These are phyloP conservation scores for Amaranthus hypochondriacus DNA, from an alignment of 148 eudicot species.

Conservation along the genomic window DNA sequence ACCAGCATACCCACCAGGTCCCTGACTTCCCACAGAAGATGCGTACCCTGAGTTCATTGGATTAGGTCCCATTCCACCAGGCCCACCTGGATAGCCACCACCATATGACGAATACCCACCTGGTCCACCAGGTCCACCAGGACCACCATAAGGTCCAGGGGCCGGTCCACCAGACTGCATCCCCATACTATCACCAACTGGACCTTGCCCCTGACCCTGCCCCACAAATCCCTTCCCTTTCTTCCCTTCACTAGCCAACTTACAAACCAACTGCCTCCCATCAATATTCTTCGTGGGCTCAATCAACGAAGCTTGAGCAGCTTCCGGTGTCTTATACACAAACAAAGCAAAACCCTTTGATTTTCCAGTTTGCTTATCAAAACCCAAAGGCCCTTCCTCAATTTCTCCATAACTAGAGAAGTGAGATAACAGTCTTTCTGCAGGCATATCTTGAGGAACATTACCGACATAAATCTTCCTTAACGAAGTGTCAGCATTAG, in stretches of 20 bases:
- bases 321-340: conserved; percentile 68
- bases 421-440: conserved; percentile 45
- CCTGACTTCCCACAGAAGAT: conserved; percentile 31
- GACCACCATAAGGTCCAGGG: conserved; percentile 16
- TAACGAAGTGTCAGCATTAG: conserved; percentile 30
- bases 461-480: conserved; percentile 72
- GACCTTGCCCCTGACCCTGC: conserved; percentile 23
- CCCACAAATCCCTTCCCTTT: conserved; percentile 41
- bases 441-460: conserved; percentile 63
- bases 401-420: conserved; percentile 61
- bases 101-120: conserved; percentile 31
- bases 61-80: conserved; percentile 38
- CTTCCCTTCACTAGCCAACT: conserved; percentile 69
- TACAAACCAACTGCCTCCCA: conserved; percentile 51
- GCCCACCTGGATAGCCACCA: conserved; percentile 43
- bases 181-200: conserved; percentile 29
- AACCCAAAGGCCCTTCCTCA: conserved; percentile 82
- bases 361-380: conserved; percentile 74
- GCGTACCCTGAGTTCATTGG: conserved; percentile 33
- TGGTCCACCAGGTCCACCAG: conserved; percentile 23
- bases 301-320: conserved; percentile 46
- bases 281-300: conserved; percentile 61
- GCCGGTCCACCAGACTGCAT: conserved; percentile 31
- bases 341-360: conserved; percentile 69
- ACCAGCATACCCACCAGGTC: conserved; percentile 51